A percentile compares a stretch with the other conserved stretches of the same genome.
Conservation (phyloP, 345 rosid genomes). For the Eucalyptus tenuipes region DNA sequence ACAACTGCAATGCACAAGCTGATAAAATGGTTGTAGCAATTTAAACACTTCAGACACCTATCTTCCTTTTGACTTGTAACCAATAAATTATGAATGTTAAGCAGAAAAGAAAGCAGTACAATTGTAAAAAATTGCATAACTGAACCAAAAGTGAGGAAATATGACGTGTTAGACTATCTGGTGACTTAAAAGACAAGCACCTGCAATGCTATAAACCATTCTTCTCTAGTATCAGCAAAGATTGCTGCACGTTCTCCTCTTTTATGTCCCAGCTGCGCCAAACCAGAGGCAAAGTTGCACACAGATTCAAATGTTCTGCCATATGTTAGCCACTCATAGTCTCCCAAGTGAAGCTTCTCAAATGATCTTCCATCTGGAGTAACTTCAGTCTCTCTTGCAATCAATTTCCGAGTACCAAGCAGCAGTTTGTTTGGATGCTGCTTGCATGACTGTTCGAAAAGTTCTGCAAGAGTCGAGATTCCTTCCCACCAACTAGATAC, state of each 20-base stretch:
- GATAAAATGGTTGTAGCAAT: neutral
- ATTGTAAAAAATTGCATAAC: neutral
- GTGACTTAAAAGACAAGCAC: slow-evolving; percentile 12
- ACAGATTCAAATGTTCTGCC: slow-evolving; percentile 48
- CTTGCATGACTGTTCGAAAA: slow-evolving; percentile 72
- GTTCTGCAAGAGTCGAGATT: slow-evolving; percentile 72
- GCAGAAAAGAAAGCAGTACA: neutral
- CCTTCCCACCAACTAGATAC: slow-evolving; percentile 69
- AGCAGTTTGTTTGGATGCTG: slow-evolving; percentile 34
- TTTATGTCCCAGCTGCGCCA: slow-evolving; percentile 57
- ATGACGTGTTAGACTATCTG: neutral
- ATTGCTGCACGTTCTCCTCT: slow-evolving; percentile 83
- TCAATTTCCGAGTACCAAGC: slow-evolving; percentile 70
- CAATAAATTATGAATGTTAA: neutral
- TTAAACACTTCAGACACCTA: neutral
- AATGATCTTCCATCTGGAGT: slow-evolving; percentile 55
- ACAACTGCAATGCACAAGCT: neutral
- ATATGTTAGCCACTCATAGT: slow-evolving; percentile 78
- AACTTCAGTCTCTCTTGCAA: slow-evolving; percentile 58
- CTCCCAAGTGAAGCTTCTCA: slow-evolving; percentile 95
- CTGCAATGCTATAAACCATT: slow-evolving; percentile 96
- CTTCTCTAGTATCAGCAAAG: slow-evolving; percentile 89
- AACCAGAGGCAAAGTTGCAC: slow-evolving; percentile 73
- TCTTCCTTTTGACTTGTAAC: neutral
- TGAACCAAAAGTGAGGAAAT: neutral